Base-by-base conservation (phyloP, 257 asterid species). In the Eustoma russellianum region DNA sequence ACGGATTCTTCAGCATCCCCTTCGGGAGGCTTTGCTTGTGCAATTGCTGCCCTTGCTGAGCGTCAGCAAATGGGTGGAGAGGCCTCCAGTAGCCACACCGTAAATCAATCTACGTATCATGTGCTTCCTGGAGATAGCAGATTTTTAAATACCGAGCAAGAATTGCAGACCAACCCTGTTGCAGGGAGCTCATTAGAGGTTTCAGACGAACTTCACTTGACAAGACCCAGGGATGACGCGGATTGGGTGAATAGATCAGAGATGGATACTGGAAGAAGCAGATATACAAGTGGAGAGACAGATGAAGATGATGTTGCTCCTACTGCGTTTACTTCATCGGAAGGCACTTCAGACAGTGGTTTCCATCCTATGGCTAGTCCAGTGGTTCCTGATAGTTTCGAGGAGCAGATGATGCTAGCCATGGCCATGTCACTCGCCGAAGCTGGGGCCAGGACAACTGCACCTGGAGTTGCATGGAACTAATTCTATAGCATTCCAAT, bases 361-460 rank as follows among this genome's bases (percentile, higher is more conserved):
- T 57, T 64, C 55, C 86, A 71, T 50, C 71, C 81, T 13, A 64
- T 62, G 44, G 47, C 55, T 1, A 78, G 82, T 46, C 53, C 87
- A 4, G 67, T 84, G 17, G 64, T 80, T 46, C 93, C 98, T 0
- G 98, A 91, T 83, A 87, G 77, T 57, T 87, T 77, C 60, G 98
- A 91, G 83, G 98, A 91, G 75, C 98, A 91, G 75, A 67, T 75
- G 75, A 75, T 75, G 81, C 58, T 75, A 35, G 81, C 81, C 41
- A 91, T 91, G 96, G 95, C 96, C 50, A 90, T 91, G 57, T 91
- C 98, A 16, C 73, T 91, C 65, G 94, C 95, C 6, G 98, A 91
- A 75, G 92, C 96, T 73, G 80, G 80, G 24, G 70, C 77, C 9
- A 73, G 85, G 68, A 74, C 74, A 33, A 80, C 18, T 64, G 56